These are phyloP conservation scores for Tripterygium wilfordii DNA, from an alignment of 177 flowering plant genomes.

Conservation along the genomic window DNA sequence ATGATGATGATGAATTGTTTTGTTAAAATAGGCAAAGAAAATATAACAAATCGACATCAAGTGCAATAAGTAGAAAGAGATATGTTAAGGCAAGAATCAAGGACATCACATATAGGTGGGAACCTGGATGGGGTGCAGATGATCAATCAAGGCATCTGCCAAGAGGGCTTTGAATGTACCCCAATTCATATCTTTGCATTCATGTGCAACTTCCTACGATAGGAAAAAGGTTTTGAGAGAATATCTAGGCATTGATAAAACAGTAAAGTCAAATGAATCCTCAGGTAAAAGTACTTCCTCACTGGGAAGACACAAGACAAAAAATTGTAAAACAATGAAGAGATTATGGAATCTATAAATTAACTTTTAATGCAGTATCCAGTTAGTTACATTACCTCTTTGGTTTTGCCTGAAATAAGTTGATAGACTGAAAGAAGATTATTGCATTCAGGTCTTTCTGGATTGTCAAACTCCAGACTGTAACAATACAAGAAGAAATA, in stretches of 20 bases:
- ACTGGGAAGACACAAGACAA: too few species aligned
- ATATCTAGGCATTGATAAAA: too few species aligned
- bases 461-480: slow-evolving; percentile 91
- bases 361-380: too few species aligned
- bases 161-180: slow-evolving; percentile 64
- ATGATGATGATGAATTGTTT: too few species aligned
- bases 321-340: too few species aligned
- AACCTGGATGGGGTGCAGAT: slow-evolving; percentile 87
- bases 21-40: too few species aligned
- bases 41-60: too few species aligned
- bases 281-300: too few species aligned
- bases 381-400: slow-evolving; percentile 66
- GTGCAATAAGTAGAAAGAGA: too few species aligned
- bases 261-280: too few species aligned
- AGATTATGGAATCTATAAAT: too few species aligned
- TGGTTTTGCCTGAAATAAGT: slow-evolving; percentile 72
- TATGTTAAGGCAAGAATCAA: too few species aligned
- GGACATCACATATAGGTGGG: neutral
- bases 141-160: slow-evolving; percentile 70
- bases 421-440: slow-evolving; percentile 95
- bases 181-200: slow-evolving; percentile 79
- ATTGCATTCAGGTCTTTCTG: slow-evolving; percentile 91
- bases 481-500: slow-evolving; percentile 1
- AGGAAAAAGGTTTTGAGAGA: neutral
- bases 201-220: slow-evolving; percentile 66